Evolutionary conservation across 2,329 filamentous ascomycete species (phyloP), one percentile per base, ranked within the genome.

Genomic region (Penicillium hesseltinei): DNA sequence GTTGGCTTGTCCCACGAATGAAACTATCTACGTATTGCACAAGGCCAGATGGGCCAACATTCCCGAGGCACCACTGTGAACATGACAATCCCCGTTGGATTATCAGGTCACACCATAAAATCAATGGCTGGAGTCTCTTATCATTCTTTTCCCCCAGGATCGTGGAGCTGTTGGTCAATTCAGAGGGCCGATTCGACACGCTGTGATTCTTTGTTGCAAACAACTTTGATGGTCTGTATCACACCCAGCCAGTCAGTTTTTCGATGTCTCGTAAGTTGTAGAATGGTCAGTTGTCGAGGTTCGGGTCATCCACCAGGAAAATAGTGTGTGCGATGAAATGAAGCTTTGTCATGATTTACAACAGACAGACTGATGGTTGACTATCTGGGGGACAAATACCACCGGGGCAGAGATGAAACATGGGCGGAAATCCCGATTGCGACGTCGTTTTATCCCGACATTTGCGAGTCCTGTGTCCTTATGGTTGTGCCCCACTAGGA

Each of bases 1-100:
- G 49, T 57, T 56, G 40, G 40, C 27, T 49, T 56, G 49, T 43
- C 57, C 55, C 59, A 58, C 59, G 60, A 61, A 64, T 57, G 67
- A 57, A 66, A 70, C 70, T 73, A 73, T 74, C 72, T 75, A 75
- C 71, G 67, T 65, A 66, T 60, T 69, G 66, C 61, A 70, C 60
- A 66, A 68, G 58, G 53, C 62, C 53, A 66, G 33, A 61, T 59
- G 55, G 57, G 54, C 45, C 44, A 55, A 45, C 42, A 38, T 46
- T 51, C 51, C 57, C 53, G 56, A 54, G 40, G 52, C 56, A 43
- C 47, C 60, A 55, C 35, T 60, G 56, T 40, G 27, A 58, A 51
- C 17, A 54, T 40, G 43, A 27, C 19, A n/a, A 49, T 25, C 49
- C 49, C 50, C 33, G 43, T 35, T 25, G 54, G 36, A 33, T 29